Evolutionary conservation across 2,329 filamentous ascomycete genomes (phyloP), one percentile per base, ranked within the genome.

Genomic region (Penicillium hordei): DNA sequence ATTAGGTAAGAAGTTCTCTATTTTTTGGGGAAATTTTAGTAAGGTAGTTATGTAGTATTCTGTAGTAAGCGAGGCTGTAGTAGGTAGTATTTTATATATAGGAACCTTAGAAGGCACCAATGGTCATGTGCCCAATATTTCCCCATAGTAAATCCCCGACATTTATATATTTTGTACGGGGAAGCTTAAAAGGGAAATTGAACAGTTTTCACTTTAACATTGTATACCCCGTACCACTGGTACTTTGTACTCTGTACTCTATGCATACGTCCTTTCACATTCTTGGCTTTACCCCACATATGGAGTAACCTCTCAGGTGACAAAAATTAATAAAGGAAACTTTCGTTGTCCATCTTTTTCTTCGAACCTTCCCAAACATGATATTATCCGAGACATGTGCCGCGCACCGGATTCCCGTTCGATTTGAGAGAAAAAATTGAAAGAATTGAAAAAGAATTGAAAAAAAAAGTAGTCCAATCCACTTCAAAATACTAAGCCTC

Each of bases 151-250:
- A 43, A 43, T 51, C 19, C n/a, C 36, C 49, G 38, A 17, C 25
- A 17, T 31, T 45, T 53, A 15, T 9, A 48, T 61, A 36, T 42
- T 34, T 34, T 34, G 33, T 27, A 27, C 40, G 40, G 31, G 33
- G 13, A 49, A 59, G 55, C 61, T 60, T 54, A 61, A 65, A 60
- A n/a, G 42, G 64, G 58, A 59, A 66, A 57, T 54, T 55, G 29
- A 52, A 62, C 57, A 60, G 29, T 25, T 53, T 38, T 17, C 42
- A 45, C n/a, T n/a, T 48, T 44, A 17, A 33, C 44, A 33, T 33
- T 46, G 27, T n/a, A 46, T 45, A 17, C 15, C 40, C 25, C n/a
- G 5, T 27, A 12, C 23, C 40, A 27, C 19, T 43, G 12, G 27
- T 50, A 10, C 44, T 21, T n/a, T 15, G 31, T 33, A 13, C 29